A percentile compares a stretch with the other conserved stretches of the same genome.
These are phyloP conservation scores for Salmacisia buchloeana DNA, from an alignment of 1,284 basidiomycete species.

Conservation along the genomic window DNA sequence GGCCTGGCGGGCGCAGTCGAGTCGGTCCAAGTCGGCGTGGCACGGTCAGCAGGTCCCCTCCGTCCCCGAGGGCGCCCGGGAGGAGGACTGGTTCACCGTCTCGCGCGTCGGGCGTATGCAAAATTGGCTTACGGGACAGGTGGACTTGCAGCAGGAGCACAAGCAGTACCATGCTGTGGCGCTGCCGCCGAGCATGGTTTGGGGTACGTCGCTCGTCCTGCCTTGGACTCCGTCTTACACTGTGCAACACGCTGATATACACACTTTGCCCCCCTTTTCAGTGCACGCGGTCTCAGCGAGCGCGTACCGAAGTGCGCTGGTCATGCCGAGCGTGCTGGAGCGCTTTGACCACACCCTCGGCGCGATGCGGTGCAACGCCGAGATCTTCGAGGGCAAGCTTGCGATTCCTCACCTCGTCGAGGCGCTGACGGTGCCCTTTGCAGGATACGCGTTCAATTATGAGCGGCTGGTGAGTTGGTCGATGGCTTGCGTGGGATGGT, in stretches of 20 bases:
- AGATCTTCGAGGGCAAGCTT: slow-evolving; percentile 1
- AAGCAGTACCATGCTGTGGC: neutral
- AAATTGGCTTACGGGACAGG: neutral
- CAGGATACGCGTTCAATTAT: slow-evolving; percentile 19
- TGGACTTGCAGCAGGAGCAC: neutral
- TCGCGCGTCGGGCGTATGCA: neutral
- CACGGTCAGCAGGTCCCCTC: neutral
- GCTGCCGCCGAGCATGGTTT: neutral
- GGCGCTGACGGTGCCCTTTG: slow-evolving; percentile 21
- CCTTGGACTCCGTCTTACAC: too few species aligned
- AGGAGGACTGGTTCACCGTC: neutral
- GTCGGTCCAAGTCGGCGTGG: neutral
- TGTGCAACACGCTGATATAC: too few species aligned
- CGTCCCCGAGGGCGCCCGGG: neutral
- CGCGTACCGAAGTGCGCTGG: neutral
- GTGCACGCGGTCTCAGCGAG: neutral
- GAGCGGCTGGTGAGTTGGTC: slow-evolving; percentile 16
- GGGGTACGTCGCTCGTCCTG: slow-evolving; percentile 3
- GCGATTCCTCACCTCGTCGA: slow-evolving; percentile 11
- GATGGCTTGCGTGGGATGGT: neutral
- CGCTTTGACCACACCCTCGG: neutral
- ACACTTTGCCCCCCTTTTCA: neutral
- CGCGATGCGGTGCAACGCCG: neutral
- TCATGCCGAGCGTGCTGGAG: neutral
- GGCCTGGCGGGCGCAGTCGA: neutral